Base-by-base conservation (phyloP, 495 filamentous ascomycete species). In the Penicillium flavigenum region DNA sequence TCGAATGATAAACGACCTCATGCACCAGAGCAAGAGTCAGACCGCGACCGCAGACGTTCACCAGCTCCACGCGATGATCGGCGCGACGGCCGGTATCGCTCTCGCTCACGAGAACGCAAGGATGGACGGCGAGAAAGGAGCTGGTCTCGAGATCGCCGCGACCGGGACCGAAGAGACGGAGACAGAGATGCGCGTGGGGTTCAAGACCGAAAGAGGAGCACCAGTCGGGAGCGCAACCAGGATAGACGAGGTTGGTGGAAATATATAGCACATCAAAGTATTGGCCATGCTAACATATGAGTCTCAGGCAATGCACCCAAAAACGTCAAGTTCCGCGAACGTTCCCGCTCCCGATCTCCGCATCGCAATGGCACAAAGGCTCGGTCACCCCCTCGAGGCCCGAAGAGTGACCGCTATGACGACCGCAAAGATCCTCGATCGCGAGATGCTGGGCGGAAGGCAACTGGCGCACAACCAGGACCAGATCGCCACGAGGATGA, bases 121-220 rank as follows among this genome's bases (percentile, higher is more conserved):
- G 72, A 79, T 24, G 63, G 67, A 62, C 58, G 71, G 32, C 71
- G 67, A 56, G 74, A 78, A 41, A 59, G 74, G 64, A 71, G 74
- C 69, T 70, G 76, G 63, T 81, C 78, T 56, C 68, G 73, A 56
- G 78, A 81, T 63, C 72, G 70, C 44, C 71, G 73, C 31, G 72
- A 76, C 24, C 63, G 68, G 19, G 68, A 73, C 46, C 66, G 69
- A 55, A 69, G 63, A 43, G 75, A 82, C 31, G 59, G 66, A 22
- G 73, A 80, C 45, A 71, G 69, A 53, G 73, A 77, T 59, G 71
- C 65, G 47, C 71, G 75, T 32, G 69, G 63, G 43, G 55, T 59
- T 31, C 69, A 70, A 55, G 68, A 76, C 38, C 69, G 76, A 47
- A 77, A 81, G 31, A 70, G 78, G 45, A 82, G 77, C 59, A 59